These are phyloP conservation scores for Nitzschia palea DNA, from an alignment of 108 stramenopile species.

Conservation along the genomic window DNA sequence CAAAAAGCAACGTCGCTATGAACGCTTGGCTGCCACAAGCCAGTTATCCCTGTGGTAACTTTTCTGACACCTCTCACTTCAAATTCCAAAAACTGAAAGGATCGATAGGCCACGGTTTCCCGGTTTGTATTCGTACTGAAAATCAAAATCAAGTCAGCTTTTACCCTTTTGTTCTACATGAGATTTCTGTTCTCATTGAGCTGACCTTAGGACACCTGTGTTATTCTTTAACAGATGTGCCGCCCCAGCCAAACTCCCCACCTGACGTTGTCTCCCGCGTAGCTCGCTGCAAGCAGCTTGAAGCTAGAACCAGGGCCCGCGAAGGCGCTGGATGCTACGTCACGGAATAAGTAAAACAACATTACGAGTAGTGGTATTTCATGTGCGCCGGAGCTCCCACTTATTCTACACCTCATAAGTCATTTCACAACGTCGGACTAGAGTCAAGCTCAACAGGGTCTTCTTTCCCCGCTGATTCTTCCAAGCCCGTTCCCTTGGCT, in stretches of 20 bases:
- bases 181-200: conserved; percentile 97
- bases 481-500: conserved; percentile 96
- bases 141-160: conserved; percentile 96
- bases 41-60: conserved; percentile 99
- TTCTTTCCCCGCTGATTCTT: conserved; percentile 92
- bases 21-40: conserved; percentile 94
- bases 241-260: conserved; percentile 95
- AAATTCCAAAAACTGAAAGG: conserved; percentile 94
- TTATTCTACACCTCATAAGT: conserved; percentile 97
- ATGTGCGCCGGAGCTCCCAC: conserved; percentile 91
- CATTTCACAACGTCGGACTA: conserved; percentile 97
- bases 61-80: conserved; percentile 97
- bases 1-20: conserved; percentile 91
- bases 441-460: conserved; percentile 99
- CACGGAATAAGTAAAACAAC: conserved; percentile 96
- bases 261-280: conserved; percentile 94
- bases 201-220: conserved; percentile 94
- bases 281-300: conserved; percentile 62
- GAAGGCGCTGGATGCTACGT: conserved; percentile 82
- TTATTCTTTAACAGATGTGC: conserved; percentile 90
- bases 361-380: conserved; percentile 98
- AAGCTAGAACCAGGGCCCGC: conserved; percentile 81
- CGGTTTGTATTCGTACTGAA: conserved; percentile 95
- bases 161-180: conserved; percentile 86
- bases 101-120: conserved; percentile 97